Percentiles rank a stretch among this genome's conserved stretches.
Conservation (phyloP, 2,329 filamentous ascomycete genomes). For the Penicillium hordei region DNA sequence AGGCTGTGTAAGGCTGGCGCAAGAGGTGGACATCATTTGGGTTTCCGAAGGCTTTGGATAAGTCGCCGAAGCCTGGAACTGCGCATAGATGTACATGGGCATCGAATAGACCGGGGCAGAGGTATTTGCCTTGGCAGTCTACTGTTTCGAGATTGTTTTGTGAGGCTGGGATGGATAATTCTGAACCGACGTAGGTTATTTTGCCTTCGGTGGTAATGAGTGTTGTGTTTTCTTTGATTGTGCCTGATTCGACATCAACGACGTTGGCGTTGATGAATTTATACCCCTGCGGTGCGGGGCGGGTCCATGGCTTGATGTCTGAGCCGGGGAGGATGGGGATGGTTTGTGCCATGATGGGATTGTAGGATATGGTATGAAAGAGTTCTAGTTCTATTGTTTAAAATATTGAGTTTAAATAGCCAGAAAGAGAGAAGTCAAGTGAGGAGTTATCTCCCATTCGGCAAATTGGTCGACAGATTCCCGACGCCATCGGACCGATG, state of each 20-base stretch:
- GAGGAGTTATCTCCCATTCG: neutral
- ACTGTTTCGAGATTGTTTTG: conserved; percentile 12
- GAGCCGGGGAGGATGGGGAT: conserved; percentile 14
- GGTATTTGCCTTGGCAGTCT: conserved; percentile 21
- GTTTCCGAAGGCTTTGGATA: conserved; percentile 25
- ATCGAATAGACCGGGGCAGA: conserved; percentile 30
- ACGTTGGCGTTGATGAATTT: conserved; percentile 26
- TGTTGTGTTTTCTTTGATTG: conserved; percentile 14
- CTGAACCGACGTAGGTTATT: conserved; percentile 18
- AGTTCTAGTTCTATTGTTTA: too few species aligned
- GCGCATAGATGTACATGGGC: conserved; percentile 30
- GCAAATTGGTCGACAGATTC: conserved; percentile 15
- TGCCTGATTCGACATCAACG: conserved; percentile 23
- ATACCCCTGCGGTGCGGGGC: conserved; percentile 16
- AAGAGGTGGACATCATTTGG: conserved; percentile 24
- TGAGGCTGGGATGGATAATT: conserved; percentile 8
- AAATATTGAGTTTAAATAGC: neutral
- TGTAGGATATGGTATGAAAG: too few species aligned
- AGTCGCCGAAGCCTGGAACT: conserved; percentile 24
- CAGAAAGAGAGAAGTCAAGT: neutral
- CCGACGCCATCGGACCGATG: conserved; percentile 14
- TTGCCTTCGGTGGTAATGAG: conserved; percentile 20
- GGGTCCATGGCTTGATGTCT: conserved; percentile 28
- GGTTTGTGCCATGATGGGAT: conserved; percentile 12
- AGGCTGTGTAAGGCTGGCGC: conserved; percentile 24